Conservation (phyloP, 2,329 filamentous ascomycete genomes). For the Fusarium albosuccineum region DNA sequence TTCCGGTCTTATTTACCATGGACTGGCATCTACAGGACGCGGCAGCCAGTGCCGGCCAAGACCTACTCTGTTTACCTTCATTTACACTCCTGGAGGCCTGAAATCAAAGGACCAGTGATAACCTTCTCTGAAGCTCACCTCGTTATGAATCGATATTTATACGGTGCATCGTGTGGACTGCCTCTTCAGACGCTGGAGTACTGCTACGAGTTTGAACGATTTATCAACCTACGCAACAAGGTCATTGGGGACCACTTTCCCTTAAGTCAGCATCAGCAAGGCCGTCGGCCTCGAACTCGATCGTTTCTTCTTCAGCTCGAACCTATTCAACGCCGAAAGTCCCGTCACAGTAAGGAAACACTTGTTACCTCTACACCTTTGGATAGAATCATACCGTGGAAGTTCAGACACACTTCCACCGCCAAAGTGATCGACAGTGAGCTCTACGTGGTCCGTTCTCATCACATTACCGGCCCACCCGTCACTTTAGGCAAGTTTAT, state of each 20-base stretch:
- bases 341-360: background rate
- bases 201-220: background rate
- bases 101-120: background rate
- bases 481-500: background rate
- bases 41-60: background rate
- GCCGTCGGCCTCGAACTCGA: background rate
- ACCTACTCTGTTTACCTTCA: background rate
- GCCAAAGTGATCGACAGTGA: background rate
- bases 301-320: background rate
- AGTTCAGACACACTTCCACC: background rate
- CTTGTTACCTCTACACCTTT: background rate
- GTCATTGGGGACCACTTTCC: background rate
- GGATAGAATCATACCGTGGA: background rate
- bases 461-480: background rate
- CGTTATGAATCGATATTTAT: background rate
- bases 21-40: no score
- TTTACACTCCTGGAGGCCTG: background rate
- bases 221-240: background rate
- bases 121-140: background rate
- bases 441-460: background rate
- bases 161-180: background rate
- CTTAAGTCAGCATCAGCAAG: background rate
- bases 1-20: background rate
- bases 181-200: background rate
- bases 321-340: no score